These are phyloP conservation scores for Leccinum aurantiacum DNA, from an alignment of 768 basidiomycete species.

Conservation along the genomic window DNA sequence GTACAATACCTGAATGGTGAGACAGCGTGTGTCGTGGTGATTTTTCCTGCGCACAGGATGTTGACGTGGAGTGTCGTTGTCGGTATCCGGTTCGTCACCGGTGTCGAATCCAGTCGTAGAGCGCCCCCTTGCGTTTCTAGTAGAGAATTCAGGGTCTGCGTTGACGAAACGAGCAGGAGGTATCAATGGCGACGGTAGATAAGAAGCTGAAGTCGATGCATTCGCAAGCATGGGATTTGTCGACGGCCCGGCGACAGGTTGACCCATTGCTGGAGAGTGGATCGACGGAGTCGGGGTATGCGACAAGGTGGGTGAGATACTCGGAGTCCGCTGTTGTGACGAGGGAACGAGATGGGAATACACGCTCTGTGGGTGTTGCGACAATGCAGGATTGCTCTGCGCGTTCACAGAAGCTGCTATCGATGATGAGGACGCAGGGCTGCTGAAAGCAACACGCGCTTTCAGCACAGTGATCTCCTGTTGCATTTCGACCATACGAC, in stretches of 20 bases:
- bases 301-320: constrained; percentile 29
- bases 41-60: constrained; percentile 47
- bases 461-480: constrained; percentile 51
- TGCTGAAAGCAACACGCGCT: constrained; percentile 36
- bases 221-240: constrained; percentile 3
- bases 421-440: constrained; percentile 9
- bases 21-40: constrained; percentile 62
- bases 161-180: constrained; percentile 23
- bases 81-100: constrained; percentile 38
- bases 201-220: constrained; percentile 1
- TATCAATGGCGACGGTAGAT: constrained; percentile 19
- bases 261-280: constrained; percentile 11
- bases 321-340: constrained; percentile 32
- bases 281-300: constrained; percentile 30
- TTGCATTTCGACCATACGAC: constrained; percentile 52
- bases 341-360: constrained; percentile 4
- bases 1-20: constrained; percentile 61
- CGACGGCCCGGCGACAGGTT: constrained; percentile 14
- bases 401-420: neutral
- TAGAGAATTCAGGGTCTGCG: constrained; percentile 12
- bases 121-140: constrained; percentile 28
- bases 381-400: constrained; percentile 1
- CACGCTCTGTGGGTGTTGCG: constrained; percentile 12
- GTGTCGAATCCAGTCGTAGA: constrained; percentile 35
- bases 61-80: constrained; percentile 35